Base-by-base conservation (phyloP, 1,139 yeast species). In the Yamadazyma diospyri region DNA sequence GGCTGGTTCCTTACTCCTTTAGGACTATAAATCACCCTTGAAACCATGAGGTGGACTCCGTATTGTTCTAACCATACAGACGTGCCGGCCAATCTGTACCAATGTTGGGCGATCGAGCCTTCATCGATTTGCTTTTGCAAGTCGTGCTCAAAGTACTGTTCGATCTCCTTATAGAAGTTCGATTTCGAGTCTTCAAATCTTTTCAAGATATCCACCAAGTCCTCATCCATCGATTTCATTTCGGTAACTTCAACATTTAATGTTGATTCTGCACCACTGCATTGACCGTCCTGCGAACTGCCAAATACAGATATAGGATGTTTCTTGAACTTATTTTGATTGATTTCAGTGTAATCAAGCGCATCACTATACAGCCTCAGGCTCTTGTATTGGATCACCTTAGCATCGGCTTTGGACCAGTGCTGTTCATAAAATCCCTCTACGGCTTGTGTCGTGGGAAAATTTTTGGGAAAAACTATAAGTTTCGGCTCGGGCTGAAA, bases 51-150 rank as follows among this genome's bases (percentile, higher is more conserved):
- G 42, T 59, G 63, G 9, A 59, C 61, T 1, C 60, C 56, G 36
- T 59, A 59, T 25, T 58, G 56, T 25, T 53, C 49, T 31, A 61
- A 47, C 60, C 59, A 61, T 5, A 61, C 61, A 0, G 64, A 55
- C 6, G 62, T 48, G 1, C 63, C 64, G 5, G 64, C 61, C 31
- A 59, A 45, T 27, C 54, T 48, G 33, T 44, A 57, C 65, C 65
- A 61, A 40, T 56, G 53, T 3, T 42, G 32, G 6, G 36, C 33
- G 8, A 55, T 30, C 2, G 47, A 41, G 3, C 41, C 30, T 10
- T 48, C 45, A 25, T 44, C 36, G 5, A 55, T 22, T 33, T 54
- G 57, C 14, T 42, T 35, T 4, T 37, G 41, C 4, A 55, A 23
- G 6, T 43, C 48, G n/a, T 44, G 42, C 15, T 39, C 33, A 35